Evolutionary conservation across 352 stramenopile genomes (phyloP).

Genomic region (Phytophthora cajani): DNA sequence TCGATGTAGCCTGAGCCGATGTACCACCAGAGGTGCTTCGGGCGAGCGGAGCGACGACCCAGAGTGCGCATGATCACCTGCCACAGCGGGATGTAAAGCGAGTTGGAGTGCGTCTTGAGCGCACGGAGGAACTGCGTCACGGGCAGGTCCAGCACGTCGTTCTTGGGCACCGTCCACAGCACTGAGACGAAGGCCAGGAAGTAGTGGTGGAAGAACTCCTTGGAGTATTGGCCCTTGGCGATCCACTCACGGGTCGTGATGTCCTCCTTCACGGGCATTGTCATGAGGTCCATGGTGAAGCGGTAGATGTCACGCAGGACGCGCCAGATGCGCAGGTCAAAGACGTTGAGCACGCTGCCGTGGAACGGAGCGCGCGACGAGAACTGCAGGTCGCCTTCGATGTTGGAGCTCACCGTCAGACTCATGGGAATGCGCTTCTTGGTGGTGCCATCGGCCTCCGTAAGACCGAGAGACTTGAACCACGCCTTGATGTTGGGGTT

Average conservation of each 20-base stretch:
- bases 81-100: constrained; percentile 88
- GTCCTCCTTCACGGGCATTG: constrained; percentile 77
- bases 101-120: constrained; percentile 89
- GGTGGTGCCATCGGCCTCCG: constrained; percentile 81
- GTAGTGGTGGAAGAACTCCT: constrained; percentile 89
- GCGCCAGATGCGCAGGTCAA: constrained; percentile 81
- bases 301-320: constrained; percentile 88
- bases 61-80: constrained; percentile 81
- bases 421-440: constrained; percentile 90
- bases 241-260: constrained; percentile 87
- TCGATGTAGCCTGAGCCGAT: constrained; percentile 84
- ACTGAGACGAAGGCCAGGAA: constrained; percentile 88
- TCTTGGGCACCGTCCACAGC: constrained; percentile 86
- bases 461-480: constrained; percentile 88
- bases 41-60: constrained; percentile 74
- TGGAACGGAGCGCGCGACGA: constrained; percentile 83
- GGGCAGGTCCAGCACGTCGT: constrained; percentile 83
- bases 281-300: constrained; percentile 89
- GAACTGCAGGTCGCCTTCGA: constrained; percentile 85
- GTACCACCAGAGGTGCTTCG: constrained; percentile 89
- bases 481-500: constrained; percentile 92
- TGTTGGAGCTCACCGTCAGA: constrained; percentile 84
- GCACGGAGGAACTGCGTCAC: constrained; percentile 88
- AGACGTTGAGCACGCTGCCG: constrained; percentile 65
- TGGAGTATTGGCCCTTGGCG: constrained; percentile 70